Conservation (phyloP, 306 rosid genomes). For the Styphnolobium japonicum region DNA sequence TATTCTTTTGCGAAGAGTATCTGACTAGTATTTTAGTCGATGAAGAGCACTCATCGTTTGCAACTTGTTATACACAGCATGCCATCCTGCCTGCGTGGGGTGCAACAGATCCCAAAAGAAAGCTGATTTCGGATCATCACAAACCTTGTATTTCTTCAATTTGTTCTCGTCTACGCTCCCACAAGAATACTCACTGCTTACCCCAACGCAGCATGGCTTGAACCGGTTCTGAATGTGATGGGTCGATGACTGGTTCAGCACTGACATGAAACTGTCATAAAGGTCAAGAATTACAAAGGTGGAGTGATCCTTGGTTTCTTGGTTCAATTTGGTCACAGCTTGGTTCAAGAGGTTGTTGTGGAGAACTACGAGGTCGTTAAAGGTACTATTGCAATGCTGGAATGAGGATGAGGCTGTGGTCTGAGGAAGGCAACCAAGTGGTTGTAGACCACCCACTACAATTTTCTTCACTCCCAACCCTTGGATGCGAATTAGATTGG, state of each 20-base stretch:
- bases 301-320: conserved; percentile 21
- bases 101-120: conserved; percentile 78
- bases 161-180: conserved; percentile 49
- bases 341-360: conserved; percentile 60
- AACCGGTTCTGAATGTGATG: conserved; percentile 40
- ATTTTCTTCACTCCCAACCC: conserved; percentile 58
- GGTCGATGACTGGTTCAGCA: conserved; percentile 14
- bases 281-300: conserved; percentile 48
- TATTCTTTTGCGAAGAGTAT: too few species aligned
- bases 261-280: conserved; percentile 45
- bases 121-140: conserved; percentile 47
- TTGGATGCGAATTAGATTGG: conserved; percentile 50
- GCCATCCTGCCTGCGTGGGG: conserved; percentile 79
- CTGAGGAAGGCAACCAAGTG: conserved; percentile 65
- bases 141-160: conserved; percentile 47
- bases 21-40: neutral
- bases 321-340: conserved; percentile 52
- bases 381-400: conserved; percentile 43
- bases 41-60: neutral
- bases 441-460: conserved; percentile 53
- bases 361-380: conserved; percentile 36
- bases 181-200: conserved; percentile 37
- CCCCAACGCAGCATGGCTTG: conserved; percentile 68
- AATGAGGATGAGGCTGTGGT: conserved; percentile 34
- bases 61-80: conserved; percentile 44